Conservation (phyloP, 2,329 filamentous ascomycete genomes). For the Ophiostoma piceae region DNA sequence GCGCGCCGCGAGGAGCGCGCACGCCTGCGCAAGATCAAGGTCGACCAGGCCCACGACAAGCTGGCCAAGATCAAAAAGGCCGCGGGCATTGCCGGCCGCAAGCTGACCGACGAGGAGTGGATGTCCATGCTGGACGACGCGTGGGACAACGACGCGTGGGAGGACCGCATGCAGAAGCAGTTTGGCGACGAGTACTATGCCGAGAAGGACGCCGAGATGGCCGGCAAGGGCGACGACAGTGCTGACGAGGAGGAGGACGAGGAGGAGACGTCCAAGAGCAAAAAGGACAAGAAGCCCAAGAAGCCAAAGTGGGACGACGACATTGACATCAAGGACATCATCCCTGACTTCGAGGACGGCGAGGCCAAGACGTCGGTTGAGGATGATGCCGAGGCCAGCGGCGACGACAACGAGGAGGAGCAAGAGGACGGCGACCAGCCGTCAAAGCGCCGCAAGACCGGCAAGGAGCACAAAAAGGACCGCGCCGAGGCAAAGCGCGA, state of each 20-base stretch:
- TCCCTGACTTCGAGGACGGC: constrained; percentile 77
- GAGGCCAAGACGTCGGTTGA: constrained; percentile 30
- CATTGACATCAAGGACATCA: constrained; percentile 89
- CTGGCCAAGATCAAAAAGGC: constrained; percentile 83
- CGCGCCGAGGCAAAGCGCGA: constrained; percentile 59
- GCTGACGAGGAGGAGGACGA: constrained; percentile 44
- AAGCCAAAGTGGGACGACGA: constrained; percentile 95
- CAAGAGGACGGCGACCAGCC: constrained; percentile 36
- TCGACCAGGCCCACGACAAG: constrained; percentile 85
- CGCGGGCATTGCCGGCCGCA: constrained; percentile 68
- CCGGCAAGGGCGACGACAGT: constrained; percentile 42
- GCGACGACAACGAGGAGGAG: constrained; percentile 34
- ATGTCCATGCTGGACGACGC: constrained; percentile 75
- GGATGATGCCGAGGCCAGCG: constrained; percentile 39
- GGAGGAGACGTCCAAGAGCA: constrained; percentile 33
- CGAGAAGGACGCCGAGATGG: constrained; percentile 59
- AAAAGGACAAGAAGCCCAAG: constrained; percentile 54
- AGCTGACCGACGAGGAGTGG: constrained; percentile 71
- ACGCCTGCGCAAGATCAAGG: constrained; percentile 76
- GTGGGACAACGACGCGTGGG: constrained; percentile 88
- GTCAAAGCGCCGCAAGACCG: constrained; percentile 56
- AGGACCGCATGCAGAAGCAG: constrained; percentile 77
- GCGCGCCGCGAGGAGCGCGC: constrained; percentile 75
- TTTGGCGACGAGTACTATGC: constrained; percentile 93
- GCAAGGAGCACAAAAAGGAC: constrained; percentile 55